Evolutionary conservation across 371 early-diverging fungal genomes (phyloP).

Genomic region (Rhizopus sp.): DNA sequence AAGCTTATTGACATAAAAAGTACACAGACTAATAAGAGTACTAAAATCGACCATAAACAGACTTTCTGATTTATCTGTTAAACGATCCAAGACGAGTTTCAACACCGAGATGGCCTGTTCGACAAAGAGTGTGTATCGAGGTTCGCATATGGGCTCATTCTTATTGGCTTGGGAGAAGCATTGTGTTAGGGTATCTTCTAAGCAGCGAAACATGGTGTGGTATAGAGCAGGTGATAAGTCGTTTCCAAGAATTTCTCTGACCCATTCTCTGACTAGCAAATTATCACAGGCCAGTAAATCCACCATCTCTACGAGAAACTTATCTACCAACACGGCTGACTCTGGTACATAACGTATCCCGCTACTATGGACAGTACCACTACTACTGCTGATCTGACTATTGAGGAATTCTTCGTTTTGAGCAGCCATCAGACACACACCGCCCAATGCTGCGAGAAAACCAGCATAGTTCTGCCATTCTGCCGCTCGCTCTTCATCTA

Average conservation of each 20-base stretch:
- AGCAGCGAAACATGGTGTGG: slow-evolving; percentile 73
- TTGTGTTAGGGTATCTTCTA: slow-evolving; percentile 63
- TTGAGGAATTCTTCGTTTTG: neutral
- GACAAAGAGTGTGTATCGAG: slow-evolving; percentile 81
- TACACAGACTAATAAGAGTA: slow-evolving; percentile 69
- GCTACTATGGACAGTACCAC: neutral
- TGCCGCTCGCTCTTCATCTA: slow-evolving; percentile 29
- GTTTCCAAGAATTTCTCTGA: slow-evolving; percentile 80
- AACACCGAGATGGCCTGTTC: slow-evolving; percentile 85
- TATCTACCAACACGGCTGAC: slow-evolving; percentile 61
- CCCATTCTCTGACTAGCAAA: slow-evolving; percentile 81
- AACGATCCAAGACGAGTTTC: slow-evolving; percentile 76
- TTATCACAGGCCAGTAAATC: slow-evolving; percentile 81
- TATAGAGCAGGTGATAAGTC: slow-evolving; percentile 80
- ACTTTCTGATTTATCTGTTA: slow-evolving; percentile 60
- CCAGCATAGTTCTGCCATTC: slow-evolving; percentile 73
- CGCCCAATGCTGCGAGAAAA: slow-evolving; percentile 68
- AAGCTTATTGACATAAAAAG: slow-evolving; percentile 76
- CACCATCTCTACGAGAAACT: slow-evolving; percentile 80
- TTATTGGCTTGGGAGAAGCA: slow-evolving; percentile 66
- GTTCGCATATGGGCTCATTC: slow-evolving; percentile 68
- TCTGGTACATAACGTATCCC: slow-evolving; percentile 9
- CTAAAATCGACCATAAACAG: slow-evolving; percentile 77
- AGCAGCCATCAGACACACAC: slow-evolving; percentile 49
- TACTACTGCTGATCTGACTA: slow-evolving; percentile 1